Evolutionary conservation across 495 filamentous ascomycete genomes (phyloP).

Genomic region (Hapsidospora chrysogenum): DNA sequence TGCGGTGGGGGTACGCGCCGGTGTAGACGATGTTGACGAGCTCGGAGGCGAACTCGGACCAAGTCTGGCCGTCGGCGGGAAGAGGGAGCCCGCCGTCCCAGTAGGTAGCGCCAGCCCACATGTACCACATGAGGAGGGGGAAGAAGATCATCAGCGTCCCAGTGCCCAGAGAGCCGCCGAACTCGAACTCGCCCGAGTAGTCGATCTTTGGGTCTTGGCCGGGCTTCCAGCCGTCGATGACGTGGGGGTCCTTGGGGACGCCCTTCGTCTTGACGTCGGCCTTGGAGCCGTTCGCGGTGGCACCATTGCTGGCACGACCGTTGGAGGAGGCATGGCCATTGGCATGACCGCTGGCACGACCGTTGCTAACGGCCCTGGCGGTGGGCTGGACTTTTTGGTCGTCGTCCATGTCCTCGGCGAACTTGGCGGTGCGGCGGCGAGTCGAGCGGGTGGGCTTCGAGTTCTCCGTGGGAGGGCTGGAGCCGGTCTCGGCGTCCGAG

Average conservation of each 20-base stretch:
- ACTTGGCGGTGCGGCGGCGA: conserved; percentile 22
- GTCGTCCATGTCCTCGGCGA: conserved; percentile 27
- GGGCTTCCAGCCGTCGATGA: conserved; percentile 50
- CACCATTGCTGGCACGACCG: conserved; percentile 2
- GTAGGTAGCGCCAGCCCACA: conserved; percentile 92
- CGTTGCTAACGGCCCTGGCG: conserved; percentile 8
- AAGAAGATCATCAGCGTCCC: conserved; percentile 80
- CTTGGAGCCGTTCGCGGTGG: neutral
- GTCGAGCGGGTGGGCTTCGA: conserved; percentile 11
- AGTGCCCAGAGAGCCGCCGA: conserved; percentile 69
- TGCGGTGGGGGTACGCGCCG: conserved; percentile 60
- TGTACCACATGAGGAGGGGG: conserved; percentile 90
- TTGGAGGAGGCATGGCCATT: conserved; percentile 8
- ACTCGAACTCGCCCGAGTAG: conserved; percentile 68
- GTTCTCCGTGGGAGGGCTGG: conserved; percentile 22
- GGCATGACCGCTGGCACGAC: conserved; percentile 9
- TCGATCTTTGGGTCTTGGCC: conserved; percentile 65
- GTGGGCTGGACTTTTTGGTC: conserved; percentile 16
- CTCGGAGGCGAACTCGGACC: conserved; percentile 48
- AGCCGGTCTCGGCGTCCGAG: conserved; percentile 26
- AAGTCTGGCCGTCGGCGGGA: conserved; percentile 46
- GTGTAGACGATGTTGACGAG: conserved; percentile 55
- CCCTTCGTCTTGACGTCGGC: conserved; percentile 11
- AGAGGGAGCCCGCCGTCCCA: conserved; percentile 70
- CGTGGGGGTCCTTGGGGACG: conserved; percentile 18